Evolutionary conservation across 257 asterid species (phyloP).

Genomic region (Apocynum venetum): DNA sequence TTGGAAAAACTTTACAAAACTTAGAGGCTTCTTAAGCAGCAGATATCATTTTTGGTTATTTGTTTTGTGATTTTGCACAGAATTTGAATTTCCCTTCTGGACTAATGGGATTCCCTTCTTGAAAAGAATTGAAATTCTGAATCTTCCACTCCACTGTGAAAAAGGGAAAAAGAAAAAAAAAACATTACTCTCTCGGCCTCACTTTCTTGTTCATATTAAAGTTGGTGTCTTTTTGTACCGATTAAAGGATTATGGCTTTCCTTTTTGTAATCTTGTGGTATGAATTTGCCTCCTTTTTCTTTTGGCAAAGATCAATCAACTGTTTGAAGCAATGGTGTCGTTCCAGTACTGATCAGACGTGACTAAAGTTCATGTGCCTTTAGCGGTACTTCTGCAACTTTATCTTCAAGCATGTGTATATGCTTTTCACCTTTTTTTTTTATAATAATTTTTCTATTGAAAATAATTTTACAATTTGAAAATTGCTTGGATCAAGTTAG

Average conservation of each 20-base stretch:
- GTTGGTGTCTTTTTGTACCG: constrained; percentile 34
- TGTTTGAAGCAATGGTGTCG: constrained; percentile 13
- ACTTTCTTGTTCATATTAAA: constrained; percentile 26
- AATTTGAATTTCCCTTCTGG: not conserved
- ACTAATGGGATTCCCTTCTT: not conserved
- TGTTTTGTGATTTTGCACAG: not conserved
- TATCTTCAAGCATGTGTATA: constrained; percentile 32
- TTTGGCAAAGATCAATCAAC: constrained; percentile 23
- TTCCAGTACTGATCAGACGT: constrained; percentile 33
- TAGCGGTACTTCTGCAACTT: constrained; percentile 43
- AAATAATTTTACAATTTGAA: constrained; percentile 14
- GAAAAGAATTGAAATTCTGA: constrained; percentile 6
- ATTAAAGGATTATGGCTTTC: constrained; percentile 32
- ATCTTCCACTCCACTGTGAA: not conserved
- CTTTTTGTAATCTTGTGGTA: constrained; percentile 40
- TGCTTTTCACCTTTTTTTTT: constrained; percentile 22
- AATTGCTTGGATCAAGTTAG: constrained; percentile 32
- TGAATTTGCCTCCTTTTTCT: constrained; percentile 17
- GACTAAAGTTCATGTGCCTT: constrained; percentile 45
- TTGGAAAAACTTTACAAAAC: not conserved
- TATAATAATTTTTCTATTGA: not conserved
- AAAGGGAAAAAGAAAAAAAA: not conserved
- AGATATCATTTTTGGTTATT: not conserved
- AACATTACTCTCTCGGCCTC: not conserved
- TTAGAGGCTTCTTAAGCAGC: not conserved